Conservation (phyloP, 192 early-diverging fungal genomes). For the Entrophospora sp. region DNA sequence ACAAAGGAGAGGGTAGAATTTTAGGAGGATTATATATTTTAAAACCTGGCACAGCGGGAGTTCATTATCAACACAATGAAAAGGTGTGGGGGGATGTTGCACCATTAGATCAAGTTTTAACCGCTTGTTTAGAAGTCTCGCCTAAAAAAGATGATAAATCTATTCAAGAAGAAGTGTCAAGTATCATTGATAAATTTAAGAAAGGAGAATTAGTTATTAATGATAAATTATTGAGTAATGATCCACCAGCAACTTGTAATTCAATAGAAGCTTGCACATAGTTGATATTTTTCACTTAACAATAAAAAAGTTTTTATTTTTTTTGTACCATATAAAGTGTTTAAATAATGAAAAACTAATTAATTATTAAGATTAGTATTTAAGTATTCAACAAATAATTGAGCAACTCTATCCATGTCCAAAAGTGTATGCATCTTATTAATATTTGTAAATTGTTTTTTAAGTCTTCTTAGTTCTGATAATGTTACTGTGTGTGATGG, state of each 20-base stretch:
- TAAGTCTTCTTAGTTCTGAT: constrained; percentile 68
- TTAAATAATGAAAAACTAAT: not conserved
- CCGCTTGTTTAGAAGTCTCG: constrained; percentile 20
- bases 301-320: no score
- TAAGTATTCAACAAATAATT: constrained; percentile 87
- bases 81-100: constrained; percentile 38
- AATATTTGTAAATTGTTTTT: constrained; percentile 78
- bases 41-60: constrained; percentile 18
- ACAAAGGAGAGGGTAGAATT: constrained; percentile 38
- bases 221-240: no score
- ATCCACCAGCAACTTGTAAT: no score
- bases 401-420: constrained; percentile 61
- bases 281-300: no score
- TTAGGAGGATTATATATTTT: constrained; percentile 37
- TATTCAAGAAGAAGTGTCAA: no score
- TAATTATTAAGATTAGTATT: constrained; percentile 66
- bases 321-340: no score
- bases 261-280: no score
- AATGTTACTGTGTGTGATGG: constrained; percentile 69
- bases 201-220: no score
- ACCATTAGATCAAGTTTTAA: constrained; percentile 27
- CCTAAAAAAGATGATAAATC: not conserved
- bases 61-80: constrained; percentile 38
- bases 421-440: constrained; percentile 79
- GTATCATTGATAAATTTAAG: no score